Evolutionary conservation across 2,329 filamentous ascomycete genomes (phyloP).

Genomic region (Claviceps monticola): DNA sequence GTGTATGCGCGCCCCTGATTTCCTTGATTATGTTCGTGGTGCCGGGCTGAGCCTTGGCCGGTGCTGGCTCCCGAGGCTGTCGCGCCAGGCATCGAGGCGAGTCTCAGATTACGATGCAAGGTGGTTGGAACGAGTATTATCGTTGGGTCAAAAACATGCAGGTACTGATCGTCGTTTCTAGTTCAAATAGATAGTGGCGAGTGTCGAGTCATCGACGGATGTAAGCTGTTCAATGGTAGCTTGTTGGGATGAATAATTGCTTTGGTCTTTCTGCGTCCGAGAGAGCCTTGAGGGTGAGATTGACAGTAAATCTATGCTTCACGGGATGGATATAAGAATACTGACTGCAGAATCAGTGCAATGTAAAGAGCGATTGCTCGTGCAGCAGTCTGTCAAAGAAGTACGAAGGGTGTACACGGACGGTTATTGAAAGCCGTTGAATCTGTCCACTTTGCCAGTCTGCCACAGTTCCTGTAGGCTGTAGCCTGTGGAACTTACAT

Average conservation of each 20-base stretch:
- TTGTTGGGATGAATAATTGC: not conserved
- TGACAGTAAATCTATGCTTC: not conserved
- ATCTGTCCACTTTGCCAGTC: not conserved
- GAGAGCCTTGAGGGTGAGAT: no score
- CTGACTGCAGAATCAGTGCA: not conserved
- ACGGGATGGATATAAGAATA: not conserved
- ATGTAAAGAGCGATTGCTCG: not conserved
- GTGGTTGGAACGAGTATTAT: not conserved
- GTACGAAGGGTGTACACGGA: not conserved
- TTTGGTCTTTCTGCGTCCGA: not conserved
- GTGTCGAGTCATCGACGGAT: not conserved
- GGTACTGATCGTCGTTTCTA: not conserved
- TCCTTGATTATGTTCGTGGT: slow-evolving; percentile 60
- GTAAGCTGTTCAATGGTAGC: not conserved
- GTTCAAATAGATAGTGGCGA: not conserved
- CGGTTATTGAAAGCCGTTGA: not conserved
- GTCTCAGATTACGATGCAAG: not conserved
- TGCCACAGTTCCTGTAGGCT: no score
- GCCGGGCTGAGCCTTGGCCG: slow-evolving; percentile 27
- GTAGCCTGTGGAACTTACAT: not conserved
- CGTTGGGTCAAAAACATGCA: not conserved
- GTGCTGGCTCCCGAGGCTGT: slow-evolving; percentile 41
- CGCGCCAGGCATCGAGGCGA: slow-evolving; percentile 28
- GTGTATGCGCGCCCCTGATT: slow-evolving; percentile 70
- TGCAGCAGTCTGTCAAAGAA: not conserved